phyloP scores from a whole-genome alignment of 2,329 filamentous ascomycete species.

The Phaeosphaeria sp. region DNA sequence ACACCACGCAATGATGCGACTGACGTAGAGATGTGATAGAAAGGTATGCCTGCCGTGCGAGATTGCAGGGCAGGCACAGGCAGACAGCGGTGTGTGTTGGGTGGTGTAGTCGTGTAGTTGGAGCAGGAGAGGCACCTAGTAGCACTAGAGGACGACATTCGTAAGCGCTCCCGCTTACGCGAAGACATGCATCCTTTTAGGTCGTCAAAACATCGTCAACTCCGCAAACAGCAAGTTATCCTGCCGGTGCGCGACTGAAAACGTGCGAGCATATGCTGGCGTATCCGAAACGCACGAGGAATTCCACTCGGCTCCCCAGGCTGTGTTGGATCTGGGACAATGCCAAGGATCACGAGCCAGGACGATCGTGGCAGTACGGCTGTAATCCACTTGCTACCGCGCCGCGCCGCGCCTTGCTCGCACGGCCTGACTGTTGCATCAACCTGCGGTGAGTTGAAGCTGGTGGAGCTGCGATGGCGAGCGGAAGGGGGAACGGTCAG shows the following conservation, averaged over 20 bases:
- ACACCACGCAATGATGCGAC: conserved; percentile 33
- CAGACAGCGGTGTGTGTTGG: conserved; percentile 20
- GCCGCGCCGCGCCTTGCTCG: conserved; percentile 11
- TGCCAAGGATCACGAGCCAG: conserved; percentile 11
- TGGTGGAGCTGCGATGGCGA: conserved; percentile 12
- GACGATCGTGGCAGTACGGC: neutral
- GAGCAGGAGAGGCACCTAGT: conserved; percentile 3
- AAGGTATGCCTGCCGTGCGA: conserved; percentile 8
- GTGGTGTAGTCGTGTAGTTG: conserved; percentile 20
- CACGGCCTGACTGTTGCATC: conserved; percentile 11
- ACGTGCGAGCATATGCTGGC: conserved; percentile 13
- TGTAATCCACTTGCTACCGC: neutral
- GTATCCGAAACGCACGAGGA: neutral
- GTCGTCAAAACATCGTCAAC: conserved; percentile 4
- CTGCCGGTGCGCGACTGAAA: neutral
- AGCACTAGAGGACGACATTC: conserved; percentile 12
- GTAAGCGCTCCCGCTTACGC: conserved; percentile 17
- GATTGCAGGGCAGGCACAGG: conserved; percentile 23
- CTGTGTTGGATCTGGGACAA: conserved; percentile 7
- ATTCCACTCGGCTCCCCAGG: neutral
- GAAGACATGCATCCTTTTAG: neutral
- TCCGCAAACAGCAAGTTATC: conserved; percentile 2
- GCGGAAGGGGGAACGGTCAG: neutral
- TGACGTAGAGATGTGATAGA: conserved; percentile 21
- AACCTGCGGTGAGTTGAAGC: conserved; percentile 9